A percentile compares a stretch with the other conserved stretches of the same genome.
These are phyloP conservation scores for Starmera quercuum DNA, from an alignment of 805 yeast genomes.

Conservation along the genomic window DNA sequence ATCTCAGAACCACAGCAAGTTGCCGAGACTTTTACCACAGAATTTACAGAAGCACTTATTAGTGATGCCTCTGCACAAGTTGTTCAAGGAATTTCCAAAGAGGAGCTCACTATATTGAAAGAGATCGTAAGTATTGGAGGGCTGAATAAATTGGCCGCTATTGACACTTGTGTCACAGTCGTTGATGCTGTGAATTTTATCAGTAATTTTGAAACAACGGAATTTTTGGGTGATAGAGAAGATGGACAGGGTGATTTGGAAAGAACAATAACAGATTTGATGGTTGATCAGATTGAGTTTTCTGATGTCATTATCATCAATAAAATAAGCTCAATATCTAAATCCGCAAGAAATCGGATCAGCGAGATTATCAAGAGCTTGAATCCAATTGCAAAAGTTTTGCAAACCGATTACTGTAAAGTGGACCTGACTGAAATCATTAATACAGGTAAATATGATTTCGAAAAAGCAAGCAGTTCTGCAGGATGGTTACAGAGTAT, in stretches of 20 bases:
- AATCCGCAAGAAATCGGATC: conserved; percentile 22
- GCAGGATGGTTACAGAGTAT: conserved; percentile 39
- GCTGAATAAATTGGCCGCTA: conserved; percentile 26
- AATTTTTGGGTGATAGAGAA: conserved; percentile 32
- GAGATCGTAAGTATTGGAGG: conserved; percentile 31
- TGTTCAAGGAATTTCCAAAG: conserved; percentile 14
- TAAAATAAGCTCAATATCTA: conserved; percentile 25
- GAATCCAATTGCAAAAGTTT: conserved; percentile 35
- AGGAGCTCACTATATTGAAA: conserved; percentile 13
- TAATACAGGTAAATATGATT: conserved; percentile 29
- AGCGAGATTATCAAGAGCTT: conserved; percentile 25
- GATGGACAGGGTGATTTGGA: conserved; percentile 34
- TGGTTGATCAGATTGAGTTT: conserved; percentile 41
- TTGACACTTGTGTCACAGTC: conserved; percentile 41
- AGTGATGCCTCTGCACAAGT: conserved; percentile 8
- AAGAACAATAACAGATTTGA: conserved; percentile 35
- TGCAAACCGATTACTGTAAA: conserved; percentile 28
- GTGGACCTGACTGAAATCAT: conserved; percentile 28
- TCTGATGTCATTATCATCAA: conserved; percentile 37
- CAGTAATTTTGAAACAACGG: conserved; percentile 35
- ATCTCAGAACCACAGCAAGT: conserved; percentile 44
- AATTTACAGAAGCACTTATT: conserved; percentile 29
- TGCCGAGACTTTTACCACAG: conserved; percentile 39
- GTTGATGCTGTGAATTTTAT: conserved; percentile 35
- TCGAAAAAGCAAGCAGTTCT: conserved; percentile 33